These are phyloP conservation scores for Colletotrichum lini DNA, from an alignment of 2,329 filamentous ascomycete genomes.

Conservation along the genomic window DNA sequence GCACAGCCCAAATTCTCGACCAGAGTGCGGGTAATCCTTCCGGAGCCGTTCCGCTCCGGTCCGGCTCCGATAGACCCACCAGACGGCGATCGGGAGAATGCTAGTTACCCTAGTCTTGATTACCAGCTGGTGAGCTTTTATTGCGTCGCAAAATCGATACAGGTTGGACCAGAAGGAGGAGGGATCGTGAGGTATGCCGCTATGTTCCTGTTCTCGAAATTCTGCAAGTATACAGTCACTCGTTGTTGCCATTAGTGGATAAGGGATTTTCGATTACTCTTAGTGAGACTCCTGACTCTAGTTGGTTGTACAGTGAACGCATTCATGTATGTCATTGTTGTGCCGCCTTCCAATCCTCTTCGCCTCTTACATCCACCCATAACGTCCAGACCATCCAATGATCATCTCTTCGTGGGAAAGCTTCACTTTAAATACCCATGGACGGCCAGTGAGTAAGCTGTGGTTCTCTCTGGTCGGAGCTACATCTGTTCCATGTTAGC, in stretches of 20 bases:
- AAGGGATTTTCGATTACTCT: constrained; percentile 67
- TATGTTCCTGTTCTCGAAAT: too few relatives aligned
- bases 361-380: background rate
- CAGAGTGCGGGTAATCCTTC: background rate
- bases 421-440: constrained; percentile 69
- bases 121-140: too few relatives aligned
- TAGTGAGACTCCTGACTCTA: constrained; percentile 60
- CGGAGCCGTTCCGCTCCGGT: too few relatives aligned
- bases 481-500: too few relatives aligned
- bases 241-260: too few relatives aligned
- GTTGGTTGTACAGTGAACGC: constrained; percentile 66
- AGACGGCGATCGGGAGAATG: background rate
- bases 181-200: constrained; percentile 65
- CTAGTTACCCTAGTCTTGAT: background rate
- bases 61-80: background rate
- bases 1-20: background rate
- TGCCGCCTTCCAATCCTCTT: background rate
- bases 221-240: too few relatives aligned
- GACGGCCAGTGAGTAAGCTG: constrained; percentile 55
- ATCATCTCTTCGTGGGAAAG: constrained; percentile 71
- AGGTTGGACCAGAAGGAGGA: too few relatives aligned
- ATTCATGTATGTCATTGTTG: constrained; percentile 54
- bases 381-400: constrained; percentile 63
- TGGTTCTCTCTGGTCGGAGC: background rate
- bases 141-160: background rate